Conservation (phyloP, 2,329 filamentous ascomycete species). For the Blastomyces gilchristii region DNA sequence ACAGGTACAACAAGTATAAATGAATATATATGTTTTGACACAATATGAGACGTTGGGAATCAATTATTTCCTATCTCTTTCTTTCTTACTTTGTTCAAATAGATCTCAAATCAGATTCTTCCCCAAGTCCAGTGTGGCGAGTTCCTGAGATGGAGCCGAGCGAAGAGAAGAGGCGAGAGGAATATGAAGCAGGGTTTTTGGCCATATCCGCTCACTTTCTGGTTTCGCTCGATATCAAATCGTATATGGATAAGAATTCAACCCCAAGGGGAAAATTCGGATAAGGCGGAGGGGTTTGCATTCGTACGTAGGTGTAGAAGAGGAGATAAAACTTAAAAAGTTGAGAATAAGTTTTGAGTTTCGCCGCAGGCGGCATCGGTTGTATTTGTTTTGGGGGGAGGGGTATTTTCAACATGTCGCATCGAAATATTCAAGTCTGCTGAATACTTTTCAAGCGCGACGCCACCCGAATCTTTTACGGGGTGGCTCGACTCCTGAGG, state of each 20-base stretch:
- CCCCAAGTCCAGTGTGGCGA: not conserved
- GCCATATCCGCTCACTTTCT: not conserved
- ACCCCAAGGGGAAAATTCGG: not conserved
- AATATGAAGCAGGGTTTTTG: not conserved
- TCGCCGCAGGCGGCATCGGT: not conserved
- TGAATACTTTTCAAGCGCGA: constrained; percentile 22
- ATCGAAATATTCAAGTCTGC: not conserved
- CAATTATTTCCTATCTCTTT: not conserved
- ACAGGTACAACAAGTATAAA: constrained; percentile 2
- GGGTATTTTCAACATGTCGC: constrained; percentile 3
- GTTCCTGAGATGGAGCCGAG: not conserved
- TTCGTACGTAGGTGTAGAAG: not conserved
- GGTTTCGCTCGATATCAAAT: not conserved
- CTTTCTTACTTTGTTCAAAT: not conserved
- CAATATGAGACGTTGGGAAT: not conserved
- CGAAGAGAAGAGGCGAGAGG: not conserved
- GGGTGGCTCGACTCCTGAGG: constrained; percentile 28
- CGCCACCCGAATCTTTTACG: constrained; percentile 38
- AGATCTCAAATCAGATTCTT: not conserved
- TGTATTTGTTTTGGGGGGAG: not conserved
- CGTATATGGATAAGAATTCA: not conserved
- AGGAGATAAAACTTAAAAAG: not conserved
- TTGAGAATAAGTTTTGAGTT: not conserved
- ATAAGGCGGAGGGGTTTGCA: not conserved
- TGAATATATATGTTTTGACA: not conserved